Evolutionary conservation across 495 filamentous ascomycete species (phyloP).

Genomic region (Umbilicaria muhlenbergii): DNA sequence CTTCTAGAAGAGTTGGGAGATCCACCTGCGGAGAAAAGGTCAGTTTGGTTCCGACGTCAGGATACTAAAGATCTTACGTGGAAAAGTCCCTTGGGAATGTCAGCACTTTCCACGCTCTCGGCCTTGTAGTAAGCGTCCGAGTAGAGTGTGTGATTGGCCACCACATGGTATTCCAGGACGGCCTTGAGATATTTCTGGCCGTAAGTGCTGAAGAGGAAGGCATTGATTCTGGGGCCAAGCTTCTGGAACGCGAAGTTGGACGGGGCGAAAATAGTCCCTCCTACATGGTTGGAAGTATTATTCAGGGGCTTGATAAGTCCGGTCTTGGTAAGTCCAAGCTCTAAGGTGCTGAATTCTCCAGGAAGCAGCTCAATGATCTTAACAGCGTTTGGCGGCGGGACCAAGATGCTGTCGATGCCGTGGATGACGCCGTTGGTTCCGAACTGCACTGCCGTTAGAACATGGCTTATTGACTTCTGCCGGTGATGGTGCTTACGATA

Average conservation of each 20-base stretch:
- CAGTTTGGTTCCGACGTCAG: neutral
- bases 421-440: constrained; percentile 70
- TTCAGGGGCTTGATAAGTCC: constrained; percentile 36
- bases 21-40: constrained; percentile 36
- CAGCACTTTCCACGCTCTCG: constrained; percentile 6
- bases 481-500: constrained; percentile 31
- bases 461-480: neutral
- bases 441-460: constrained; percentile 19
- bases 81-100: constrained; percentile 20
- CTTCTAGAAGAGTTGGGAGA: constrained; percentile 48
- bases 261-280: constrained; percentile 60
- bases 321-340: constrained; percentile 53
- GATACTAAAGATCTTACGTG: constrained; percentile 10
- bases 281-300: constrained; percentile 26
- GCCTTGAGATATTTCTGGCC: constrained; percentile 58
- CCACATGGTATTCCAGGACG: constrained; percentile 64
- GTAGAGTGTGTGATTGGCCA: constrained; percentile 61
- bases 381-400: constrained; percentile 50
- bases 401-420: constrained; percentile 50
- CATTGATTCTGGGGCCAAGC: constrained; percentile 52
- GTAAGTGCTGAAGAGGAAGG: constrained; percentile 58
- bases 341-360: constrained; percentile 57
- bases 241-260: constrained; percentile 59
- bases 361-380: constrained; percentile 53
- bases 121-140: constrained; percentile 57